Evolutionary conservation across 371 early-diverging fungal genomes (phyloP).

Genomic region (Mucor mucedo): DNA sequence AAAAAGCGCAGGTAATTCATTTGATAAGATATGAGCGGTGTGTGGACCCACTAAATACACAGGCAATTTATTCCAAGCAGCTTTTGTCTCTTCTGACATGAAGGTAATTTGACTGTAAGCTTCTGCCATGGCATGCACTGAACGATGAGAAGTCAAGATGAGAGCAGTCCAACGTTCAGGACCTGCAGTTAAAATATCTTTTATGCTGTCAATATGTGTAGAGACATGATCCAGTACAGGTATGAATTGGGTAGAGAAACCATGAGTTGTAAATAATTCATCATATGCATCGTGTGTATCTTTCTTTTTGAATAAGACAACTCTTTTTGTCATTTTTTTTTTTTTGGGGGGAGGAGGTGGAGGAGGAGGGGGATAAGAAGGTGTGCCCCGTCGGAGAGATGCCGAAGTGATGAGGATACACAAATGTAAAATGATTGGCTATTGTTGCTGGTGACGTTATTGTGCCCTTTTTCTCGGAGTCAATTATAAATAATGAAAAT

Average conservation of each 20-base stretch:
- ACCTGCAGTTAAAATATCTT: conserved; percentile 20
- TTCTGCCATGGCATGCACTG: conserved; percentile 36
- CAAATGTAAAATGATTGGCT: conserved; percentile 14
- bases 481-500: too few species aligned
- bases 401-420: conserved; percentile 20
- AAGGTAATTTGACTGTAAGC: neutral
- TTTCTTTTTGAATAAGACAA: conserved; percentile 32
- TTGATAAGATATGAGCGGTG: conserved; percentile 41
- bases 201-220: conserved; percentile 20
- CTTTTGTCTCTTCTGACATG: neutral
- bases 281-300: conserved; percentile 31
- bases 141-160: conserved; percentile 49
- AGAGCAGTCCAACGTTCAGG: conserved; percentile 29
- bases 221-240: conserved; percentile 44
- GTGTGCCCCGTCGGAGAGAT: conserved; percentile 18
- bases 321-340: conserved; percentile 7
- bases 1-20: conserved; percentile 31
- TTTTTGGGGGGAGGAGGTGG: neutral
- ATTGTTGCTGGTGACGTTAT: neutral
- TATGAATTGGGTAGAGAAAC: conserved; percentile 35
- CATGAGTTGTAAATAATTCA: conserved; percentile 6
- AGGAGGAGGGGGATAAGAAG: neutral
- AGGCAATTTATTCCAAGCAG: conserved; percentile 33
- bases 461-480: neutral
- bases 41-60: conserved; percentile 58